Evolutionary conservation across 768 basidiomycete species (phyloP).

Genomic region (Ramaria rubella): DNA sequence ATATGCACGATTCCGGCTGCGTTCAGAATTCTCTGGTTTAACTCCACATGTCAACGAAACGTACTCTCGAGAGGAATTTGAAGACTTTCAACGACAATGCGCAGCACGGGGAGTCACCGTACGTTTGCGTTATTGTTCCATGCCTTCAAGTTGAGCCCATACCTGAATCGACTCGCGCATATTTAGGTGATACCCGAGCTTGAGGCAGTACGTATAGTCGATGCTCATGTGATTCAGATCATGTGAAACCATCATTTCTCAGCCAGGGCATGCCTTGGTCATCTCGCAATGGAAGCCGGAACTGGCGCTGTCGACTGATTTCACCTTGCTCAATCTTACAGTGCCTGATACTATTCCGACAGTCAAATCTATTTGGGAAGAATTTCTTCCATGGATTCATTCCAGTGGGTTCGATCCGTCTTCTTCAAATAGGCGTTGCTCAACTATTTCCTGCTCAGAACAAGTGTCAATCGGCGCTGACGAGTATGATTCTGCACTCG

Average conservation of each 20-base stretch:
- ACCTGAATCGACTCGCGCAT: not conserved
- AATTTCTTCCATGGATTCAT: constrained; percentile 23
- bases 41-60: constrained; percentile 23
- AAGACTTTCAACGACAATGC: constrained; percentile 20
- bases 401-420: constrained; percentile 11
- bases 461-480: constrained; percentile 44
- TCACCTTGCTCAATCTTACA: constrained; percentile 34
- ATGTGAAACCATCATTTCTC: not conserved
- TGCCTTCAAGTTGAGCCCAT: too few relatives aligned
- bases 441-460: constrained; percentile 11
- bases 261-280: constrained; percentile 36
- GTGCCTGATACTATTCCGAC: constrained; percentile 38
- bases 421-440: not conserved
- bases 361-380: constrained; percentile 36
- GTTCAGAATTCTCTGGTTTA: constrained; percentile 19
- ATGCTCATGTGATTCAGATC: not conserved
- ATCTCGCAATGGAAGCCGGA: constrained; percentile 42
- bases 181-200: constrained; percentile 21
- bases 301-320: constrained; percentile 29
- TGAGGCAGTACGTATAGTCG: constrained; percentile 21
- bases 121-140: not conserved
- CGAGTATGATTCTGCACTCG: constrained; percentile 33
- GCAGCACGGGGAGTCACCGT: constrained; percentile 22
- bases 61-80: constrained; percentile 21
- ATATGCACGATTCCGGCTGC: constrained; percentile 24